phyloP scores from a whole-genome alignment of 805 yeast genomes.

The Yamadazyma sp. region DNA sequence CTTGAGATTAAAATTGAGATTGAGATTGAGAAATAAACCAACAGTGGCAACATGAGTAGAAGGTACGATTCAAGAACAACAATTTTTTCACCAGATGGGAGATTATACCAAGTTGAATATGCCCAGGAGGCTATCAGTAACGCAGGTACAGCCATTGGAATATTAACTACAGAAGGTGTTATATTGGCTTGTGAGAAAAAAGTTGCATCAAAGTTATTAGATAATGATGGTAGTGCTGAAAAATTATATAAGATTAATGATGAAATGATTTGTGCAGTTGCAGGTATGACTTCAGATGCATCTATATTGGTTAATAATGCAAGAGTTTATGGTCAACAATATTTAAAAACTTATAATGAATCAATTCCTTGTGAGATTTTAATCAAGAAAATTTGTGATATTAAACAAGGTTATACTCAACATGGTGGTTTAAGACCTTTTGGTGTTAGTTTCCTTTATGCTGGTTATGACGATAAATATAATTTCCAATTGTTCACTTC shows the following conservation, averaged over 20 bases:
- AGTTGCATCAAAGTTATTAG: slow-evolving; percentile 87
- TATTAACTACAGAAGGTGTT: slow-evolving; percentile 78
- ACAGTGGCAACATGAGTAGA: slow-evolving; percentile 62
- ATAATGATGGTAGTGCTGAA: slow-evolving; percentile 91
- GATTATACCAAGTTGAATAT: slow-evolving; percentile 95
- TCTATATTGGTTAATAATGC: slow-evolving; percentile 84
- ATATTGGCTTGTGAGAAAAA: slow-evolving; percentile 96
- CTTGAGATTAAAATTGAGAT: too few relatives aligned
- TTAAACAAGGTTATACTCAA: slow-evolving; percentile 97
- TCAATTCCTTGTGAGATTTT: slow-evolving; percentile 91
- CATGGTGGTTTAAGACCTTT: slow-evolving; percentile 98
- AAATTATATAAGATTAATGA: slow-evolving; percentile 85
- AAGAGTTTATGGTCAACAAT: slow-evolving; percentile 79
- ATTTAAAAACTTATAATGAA: slow-evolving; percentile 83
- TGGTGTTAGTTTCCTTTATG: slow-evolving; percentile 94
- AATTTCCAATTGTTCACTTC: slow-evolving; percentile 92
- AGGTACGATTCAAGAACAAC: slow-evolving; percentile 99
- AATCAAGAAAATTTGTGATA: slow-evolving; percentile 85
- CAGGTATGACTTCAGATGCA: slow-evolving; percentile 98
- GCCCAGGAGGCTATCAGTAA: slow-evolving; percentile 88
- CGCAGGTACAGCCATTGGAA: slow-evolving; percentile 82
- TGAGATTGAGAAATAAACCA: too few relatives aligned
- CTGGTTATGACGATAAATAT: slow-evolving; percentile 88
- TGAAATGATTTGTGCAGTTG: slow-evolving; percentile 87
- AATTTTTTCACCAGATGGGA: slow-evolving; percentile 97